Conservation (phyloP, 2,329 filamentous ascomycete genomes). For the Aureobasidium musti region DNA sequence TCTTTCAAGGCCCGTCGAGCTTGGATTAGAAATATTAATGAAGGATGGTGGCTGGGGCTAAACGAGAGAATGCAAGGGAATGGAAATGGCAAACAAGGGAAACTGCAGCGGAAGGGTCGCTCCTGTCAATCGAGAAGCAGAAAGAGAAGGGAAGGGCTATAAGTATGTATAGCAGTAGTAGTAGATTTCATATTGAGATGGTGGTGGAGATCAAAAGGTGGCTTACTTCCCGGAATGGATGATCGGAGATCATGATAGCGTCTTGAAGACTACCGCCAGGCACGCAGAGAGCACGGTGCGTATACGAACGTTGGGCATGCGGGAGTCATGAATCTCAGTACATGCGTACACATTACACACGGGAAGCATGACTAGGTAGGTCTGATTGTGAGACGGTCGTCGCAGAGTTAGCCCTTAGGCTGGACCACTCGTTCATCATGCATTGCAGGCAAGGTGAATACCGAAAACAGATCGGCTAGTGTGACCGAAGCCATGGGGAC, state of each 20-base stretch:
- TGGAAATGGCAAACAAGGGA: conserved; percentile 22
- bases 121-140: conserved; percentile 10
- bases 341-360: conserved; percentile 7
- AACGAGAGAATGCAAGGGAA: conserved; percentile 28
- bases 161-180: conserved; percentile 7
- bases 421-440: conserved; percentile 12
- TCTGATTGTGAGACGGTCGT: conserved; percentile 25
- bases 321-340: conserved; percentile 19
- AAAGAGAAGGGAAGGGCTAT: background rate
- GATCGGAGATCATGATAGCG: conserved; percentile 14
- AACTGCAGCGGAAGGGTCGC: conserved; percentile 24
- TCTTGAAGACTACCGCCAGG: conserved; percentile 16
- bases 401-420: conserved; percentile 23
- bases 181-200: conserved; percentile 10
- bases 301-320: conserved; percentile 14
- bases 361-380: conserved; percentile 15
- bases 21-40: conserved; percentile 22
- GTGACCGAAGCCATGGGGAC: background rate
- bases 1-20: conserved; percentile 14
- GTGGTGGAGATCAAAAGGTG: conserved; percentile 23
- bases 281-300: conserved; percentile 29
- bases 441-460: background rate
- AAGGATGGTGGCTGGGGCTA: conserved; percentile 14
- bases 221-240: conserved; percentile 25
- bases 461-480: conserved; percentile 11